Base-by-base conservation (phyloP, 163 green algal species). In the Scenedesmus sp. region DNA sequence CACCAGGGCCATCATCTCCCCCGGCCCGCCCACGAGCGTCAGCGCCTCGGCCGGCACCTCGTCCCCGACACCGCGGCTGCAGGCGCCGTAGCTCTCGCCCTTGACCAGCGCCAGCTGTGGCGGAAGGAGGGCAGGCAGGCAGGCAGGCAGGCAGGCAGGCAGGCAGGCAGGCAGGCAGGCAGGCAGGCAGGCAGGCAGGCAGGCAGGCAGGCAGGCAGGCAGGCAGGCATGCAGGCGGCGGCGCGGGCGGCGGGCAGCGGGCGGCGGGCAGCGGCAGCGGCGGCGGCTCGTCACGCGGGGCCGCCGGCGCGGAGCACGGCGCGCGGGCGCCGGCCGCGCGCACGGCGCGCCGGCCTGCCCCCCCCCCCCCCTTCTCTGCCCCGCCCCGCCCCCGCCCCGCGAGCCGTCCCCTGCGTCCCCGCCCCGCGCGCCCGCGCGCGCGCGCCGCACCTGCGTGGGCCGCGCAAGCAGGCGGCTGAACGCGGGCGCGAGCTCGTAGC, bases 401-500 rank as follows among this genome's bases (percentile, higher is more conserved):
- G 9, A 7, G 29, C 42, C 5, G 26, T 24, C 11, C 33, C 31
- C 18, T 39, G 15, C 33, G 22, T 20, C 3, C 44, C 34, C 39
- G 0, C 26, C 6, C 17, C 42, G 5, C 22, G 20, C n/a, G 58
- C 9, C 42, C 6, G 9, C 63, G 13, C 11, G 18, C 29, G 9
- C 26, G 7, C 22, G 17, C 3, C 70, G 5, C 44, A 81, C 63
- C 76, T 83, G 76, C 34, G 76, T 76, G 26, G 95, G 95, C 22
- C 92, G 84, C 22, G 77, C 77, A 67, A 96, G 77, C 82, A 99
- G 84, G 75, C 90, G 81, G 45, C 15, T 70, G 78, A 99, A 97
- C 0, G 93, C 89, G 2, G 94, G 96, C 75, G 89, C 85, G 70
- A 99, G 88, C 91, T 99, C 96, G 74, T 94, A 95, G 89, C 96